These are phyloP conservation scores for Trichodelitschia bisporula DNA, from an alignment of 495 filamentous ascomycete species.

Conservation along the genomic window DNA sequence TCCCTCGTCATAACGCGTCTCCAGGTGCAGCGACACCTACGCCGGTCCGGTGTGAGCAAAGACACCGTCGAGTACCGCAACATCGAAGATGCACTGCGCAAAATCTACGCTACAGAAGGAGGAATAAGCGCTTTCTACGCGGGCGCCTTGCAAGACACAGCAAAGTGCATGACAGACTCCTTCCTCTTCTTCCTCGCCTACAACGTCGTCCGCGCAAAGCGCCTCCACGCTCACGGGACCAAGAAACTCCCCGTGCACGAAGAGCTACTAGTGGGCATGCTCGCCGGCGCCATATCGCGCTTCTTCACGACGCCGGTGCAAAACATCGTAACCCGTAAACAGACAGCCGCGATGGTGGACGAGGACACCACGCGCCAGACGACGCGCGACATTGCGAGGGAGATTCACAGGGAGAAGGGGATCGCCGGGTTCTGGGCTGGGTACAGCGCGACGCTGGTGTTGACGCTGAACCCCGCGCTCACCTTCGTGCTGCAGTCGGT, in stretches of 20 bases:
- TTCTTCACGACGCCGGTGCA: conserved; percentile 59
- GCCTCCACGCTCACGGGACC: conserved; percentile 17
- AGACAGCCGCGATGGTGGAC: conserved; percentile 32
- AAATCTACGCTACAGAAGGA: conserved; percentile 50
- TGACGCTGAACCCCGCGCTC: conserved; percentile 69
- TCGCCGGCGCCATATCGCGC: conserved; percentile 56
- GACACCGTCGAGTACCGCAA: conserved; percentile 26
- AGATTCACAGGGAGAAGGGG: conserved; percentile 48
- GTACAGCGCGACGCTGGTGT: conserved; percentile 53
- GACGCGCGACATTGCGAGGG: conserved; percentile 31
- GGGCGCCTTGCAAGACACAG: conserved; percentile 46
- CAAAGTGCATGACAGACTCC: conserved; percentile 46
- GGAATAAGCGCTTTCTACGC: conserved; percentile 46
- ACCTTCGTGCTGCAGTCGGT: conserved; percentile 66
- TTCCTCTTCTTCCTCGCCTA: conserved; percentile 78
- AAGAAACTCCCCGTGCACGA: conserved; percentile 34
- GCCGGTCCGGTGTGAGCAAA: conserved; percentile 9
- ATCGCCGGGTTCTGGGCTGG: conserved; percentile 70
- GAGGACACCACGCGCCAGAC: conserved; percentile 9
- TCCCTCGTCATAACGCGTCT: conserved; percentile 67
- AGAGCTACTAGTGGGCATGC: conserved; percentile 51
- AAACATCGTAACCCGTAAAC: conserved; percentile 64
- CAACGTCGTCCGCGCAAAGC: conserved; percentile 35
- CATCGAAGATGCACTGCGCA: conserved; percentile 39
- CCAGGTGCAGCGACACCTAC: conserved; percentile 48